Evolutionary conservation across 169 alveolate genomes (phyloP).

Genomic region (Babesia bigemina): DNA sequence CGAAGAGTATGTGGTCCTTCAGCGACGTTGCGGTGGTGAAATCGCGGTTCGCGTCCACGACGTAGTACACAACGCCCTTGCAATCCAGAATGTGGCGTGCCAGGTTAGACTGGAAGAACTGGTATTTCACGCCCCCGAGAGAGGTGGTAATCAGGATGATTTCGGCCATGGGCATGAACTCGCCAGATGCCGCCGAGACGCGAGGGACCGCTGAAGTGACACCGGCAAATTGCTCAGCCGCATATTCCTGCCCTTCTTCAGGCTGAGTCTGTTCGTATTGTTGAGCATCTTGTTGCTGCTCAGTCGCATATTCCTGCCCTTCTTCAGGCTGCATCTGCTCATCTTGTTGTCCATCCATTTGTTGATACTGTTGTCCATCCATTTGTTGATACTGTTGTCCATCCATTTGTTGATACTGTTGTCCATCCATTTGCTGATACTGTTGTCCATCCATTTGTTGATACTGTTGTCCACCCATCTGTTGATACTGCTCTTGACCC

Average conservation of each 20-base stretch:
- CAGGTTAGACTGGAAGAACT: constrained; percentile 81
- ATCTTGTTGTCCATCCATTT: neutral
- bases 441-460: too few species aligned
- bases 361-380: too few species aligned
- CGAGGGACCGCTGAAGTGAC: neutral
- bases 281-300: too few species aligned
- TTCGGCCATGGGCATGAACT: constrained; percentile 70
- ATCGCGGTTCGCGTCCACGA: constrained; percentile 85
- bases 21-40: constrained; percentile 82
- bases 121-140: constrained; percentile 81
- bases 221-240: neutral
- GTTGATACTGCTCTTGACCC: too few species aligned
- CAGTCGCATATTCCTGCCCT: neutral
- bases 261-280: neutral
- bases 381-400: too few species aligned
- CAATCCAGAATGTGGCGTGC: constrained; percentile 83
- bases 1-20: constrained; percentile 79
- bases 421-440: too few species aligned
- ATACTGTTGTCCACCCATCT: too few species aligned
- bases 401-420: too few species aligned
- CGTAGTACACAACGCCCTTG: constrained; percentile 84
- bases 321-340: neutral
- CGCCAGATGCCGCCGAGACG: neutral
- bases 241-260: neutral
- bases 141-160: constrained; percentile 83